These are phyloP conservation scores for Cystobasidium ongulense DNA, from an alignment of 768 basidiomycete species.

Conservation along the genomic window DNA sequence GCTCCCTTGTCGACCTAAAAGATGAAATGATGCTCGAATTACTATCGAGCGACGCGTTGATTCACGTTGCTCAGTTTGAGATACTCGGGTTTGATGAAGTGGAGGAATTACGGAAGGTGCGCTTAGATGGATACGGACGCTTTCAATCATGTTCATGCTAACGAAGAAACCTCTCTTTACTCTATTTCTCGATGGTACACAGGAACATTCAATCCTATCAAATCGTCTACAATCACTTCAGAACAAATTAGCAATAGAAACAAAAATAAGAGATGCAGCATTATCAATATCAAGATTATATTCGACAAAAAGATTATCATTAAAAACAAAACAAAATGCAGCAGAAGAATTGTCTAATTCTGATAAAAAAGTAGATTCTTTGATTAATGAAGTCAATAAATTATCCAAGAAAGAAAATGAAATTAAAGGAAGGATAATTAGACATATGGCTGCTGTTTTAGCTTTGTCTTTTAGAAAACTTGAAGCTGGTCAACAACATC, in stretches of 20 bases:
- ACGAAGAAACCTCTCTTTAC: not conserved
- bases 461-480: constrained; percentile 57
- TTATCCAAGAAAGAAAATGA: constrained; percentile 60
- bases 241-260: constrained; percentile 70
- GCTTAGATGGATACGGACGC: no score
- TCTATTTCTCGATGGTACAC: not conserved
- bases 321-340: constrained; percentile 53
- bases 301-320: constrained; percentile 39
- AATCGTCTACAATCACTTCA: constrained; percentile 59
- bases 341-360: constrained; percentile 64
- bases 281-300: constrained; percentile 65
- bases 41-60: constrained; percentile 82
- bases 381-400: constrained; percentile 64
- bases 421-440: constrained; percentile 58
- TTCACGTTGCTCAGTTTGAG: constrained; percentile 76
- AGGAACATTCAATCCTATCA: constrained; percentile 69
- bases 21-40: constrained; percentile 84
- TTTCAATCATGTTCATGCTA: no score
- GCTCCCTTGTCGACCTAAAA: constrained; percentile 43
- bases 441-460: constrained; percentile 75
- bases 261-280: constrained; percentile 80
- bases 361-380: constrained; percentile 61
- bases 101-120: constrained; percentile 62
- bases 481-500: not conserved
- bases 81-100: constrained; percentile 67